Percentiles rank a stretch among this genome's conserved stretches.
These are phyloP conservation scores for Carex myosuroides DNA, from an alignment of 176 grass and related monocot species.

Conservation along the genomic window DNA sequence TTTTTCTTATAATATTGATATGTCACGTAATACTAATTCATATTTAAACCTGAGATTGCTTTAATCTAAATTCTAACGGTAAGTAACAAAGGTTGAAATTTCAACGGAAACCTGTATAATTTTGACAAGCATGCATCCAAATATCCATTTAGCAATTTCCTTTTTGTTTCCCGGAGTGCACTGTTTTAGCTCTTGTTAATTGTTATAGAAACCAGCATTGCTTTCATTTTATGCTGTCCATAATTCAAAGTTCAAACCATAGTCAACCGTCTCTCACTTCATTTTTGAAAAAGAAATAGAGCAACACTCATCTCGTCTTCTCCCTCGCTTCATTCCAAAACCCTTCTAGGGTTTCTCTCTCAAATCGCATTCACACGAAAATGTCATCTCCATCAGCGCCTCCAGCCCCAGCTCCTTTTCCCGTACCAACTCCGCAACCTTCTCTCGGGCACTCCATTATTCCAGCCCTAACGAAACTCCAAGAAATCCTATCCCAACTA, in stretches of 20 bases:
- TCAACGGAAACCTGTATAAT: background rate
- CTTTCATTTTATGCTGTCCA: background rate
- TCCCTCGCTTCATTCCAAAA: conserved; percentile 16
- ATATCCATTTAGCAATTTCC: background rate
- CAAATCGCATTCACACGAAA: background rate
- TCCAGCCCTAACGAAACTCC: background rate
- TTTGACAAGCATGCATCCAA: no score
- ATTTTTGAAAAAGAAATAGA: background rate
- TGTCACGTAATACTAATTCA: no score
- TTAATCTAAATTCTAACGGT: background rate
- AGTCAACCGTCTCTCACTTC: background rate
- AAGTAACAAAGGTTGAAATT: background rate
- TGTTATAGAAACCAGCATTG: background rate
- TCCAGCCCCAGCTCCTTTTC: background rate
- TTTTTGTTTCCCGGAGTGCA: background rate
- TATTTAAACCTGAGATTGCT: no score
- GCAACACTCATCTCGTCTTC: background rate
- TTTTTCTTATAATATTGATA: no score
- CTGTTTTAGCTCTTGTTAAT: background rate
- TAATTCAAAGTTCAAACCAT: background rate
- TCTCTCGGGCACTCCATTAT: background rate
- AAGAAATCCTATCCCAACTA: conserved; percentile 49
- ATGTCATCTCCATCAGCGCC: conserved; percentile 13
- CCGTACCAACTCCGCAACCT: background rate
- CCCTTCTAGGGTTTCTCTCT: conserved; percentile 17